Conservation (phyloP, 306 rosid genomes). For the Castanea sativa region DNA sequence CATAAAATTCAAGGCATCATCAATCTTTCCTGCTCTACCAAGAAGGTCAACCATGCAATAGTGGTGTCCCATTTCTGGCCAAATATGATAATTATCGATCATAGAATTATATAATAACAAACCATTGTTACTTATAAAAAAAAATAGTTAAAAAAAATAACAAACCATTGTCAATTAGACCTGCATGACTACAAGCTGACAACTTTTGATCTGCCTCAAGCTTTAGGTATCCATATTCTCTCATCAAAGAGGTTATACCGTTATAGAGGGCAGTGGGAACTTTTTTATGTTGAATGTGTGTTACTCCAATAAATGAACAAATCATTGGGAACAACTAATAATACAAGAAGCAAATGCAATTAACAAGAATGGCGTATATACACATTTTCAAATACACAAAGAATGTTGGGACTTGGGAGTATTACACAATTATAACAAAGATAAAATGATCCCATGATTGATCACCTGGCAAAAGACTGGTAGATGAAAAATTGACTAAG, state of each 20-base stretch:
- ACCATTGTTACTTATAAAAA: conserved; percentile 12
- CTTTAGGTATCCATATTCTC: no score
- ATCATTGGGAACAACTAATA: no score
- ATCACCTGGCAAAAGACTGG: background rate
- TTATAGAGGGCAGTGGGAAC: no score
- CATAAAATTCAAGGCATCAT: conserved; percentile 39
- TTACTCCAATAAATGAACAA: no score
- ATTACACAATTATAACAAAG: background rate
- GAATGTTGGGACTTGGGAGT: background rate
- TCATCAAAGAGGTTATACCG: no score
- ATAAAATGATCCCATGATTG: background rate
- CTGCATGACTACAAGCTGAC: conserved; percentile 45
- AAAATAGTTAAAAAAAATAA: background rate
- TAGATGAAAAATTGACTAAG: conserved; percentile 16
- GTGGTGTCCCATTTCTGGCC: conserved; percentile 42
- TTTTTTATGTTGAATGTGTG: no score
- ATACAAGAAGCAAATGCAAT: background rate
- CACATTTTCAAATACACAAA: background rate
- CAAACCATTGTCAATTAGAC: conserved; percentile 41
- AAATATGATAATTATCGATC: conserved; percentile 34
- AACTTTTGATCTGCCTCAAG: no score
- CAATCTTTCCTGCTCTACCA: conserved; percentile 41
- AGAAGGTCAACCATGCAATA: conserved; percentile 51
- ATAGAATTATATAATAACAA: conserved; percentile 38
- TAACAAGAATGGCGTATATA: background rate